Evolutionary conservation across 2,329 filamentous ascomycete species (phyloP).

Genomic region (Neurospora sp.): DNA sequence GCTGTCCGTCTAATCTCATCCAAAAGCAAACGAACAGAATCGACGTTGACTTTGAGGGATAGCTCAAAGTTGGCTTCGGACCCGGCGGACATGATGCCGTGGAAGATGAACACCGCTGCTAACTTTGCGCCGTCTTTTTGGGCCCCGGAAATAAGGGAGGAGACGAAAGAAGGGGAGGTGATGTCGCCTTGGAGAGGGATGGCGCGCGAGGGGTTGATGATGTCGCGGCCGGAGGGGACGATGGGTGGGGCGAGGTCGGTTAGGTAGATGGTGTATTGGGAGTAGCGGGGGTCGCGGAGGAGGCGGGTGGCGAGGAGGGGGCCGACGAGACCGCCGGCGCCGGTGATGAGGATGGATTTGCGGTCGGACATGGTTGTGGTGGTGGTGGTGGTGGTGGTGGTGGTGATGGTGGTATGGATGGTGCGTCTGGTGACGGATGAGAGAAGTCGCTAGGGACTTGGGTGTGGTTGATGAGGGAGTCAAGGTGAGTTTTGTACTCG

Average conservation of each 20-base stretch:
- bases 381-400: not conserved
- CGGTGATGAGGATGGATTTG: slow-evolving; percentile 24
- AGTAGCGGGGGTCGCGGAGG: slow-evolving; percentile 28
- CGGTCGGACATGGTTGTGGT: not conserved
- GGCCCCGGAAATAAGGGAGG: slow-evolving; percentile 24
- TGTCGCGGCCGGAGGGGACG: slow-evolving; percentile 32
- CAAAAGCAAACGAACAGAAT: no score
- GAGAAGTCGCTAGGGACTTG: not conserved
- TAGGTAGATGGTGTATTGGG: slow-evolving; percentile 23
- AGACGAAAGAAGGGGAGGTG: slow-evolving; percentile 24
- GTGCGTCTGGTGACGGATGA: not conserved
- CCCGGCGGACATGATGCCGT: slow-evolving; percentile 59
- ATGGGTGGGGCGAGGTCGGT: slow-evolving; percentile 47
- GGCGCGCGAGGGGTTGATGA: slow-evolving; percentile 42
- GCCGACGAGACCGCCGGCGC: slow-evolving; percentile 26
- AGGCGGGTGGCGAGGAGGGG: slow-evolving; percentile 29
- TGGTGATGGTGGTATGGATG: not conserved
- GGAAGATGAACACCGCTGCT: slow-evolving; percentile 49
- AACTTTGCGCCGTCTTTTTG: slow-evolving; percentile 16
- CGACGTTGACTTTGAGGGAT: slow-evolving; percentile 41
- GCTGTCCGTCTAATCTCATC: no score
- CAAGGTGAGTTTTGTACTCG: not conserved
- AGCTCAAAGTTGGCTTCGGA: slow-evolving; percentile 50
- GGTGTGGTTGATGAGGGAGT: not conserved
- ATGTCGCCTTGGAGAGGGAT: slow-evolving; percentile 41